A percentile compares a stretch with the other conserved stretches of the same genome.
Evolutionary conservation across 768 basidiomycete genomes (phyloP).

Genomic region (Scleroderma citrinum): DNA sequence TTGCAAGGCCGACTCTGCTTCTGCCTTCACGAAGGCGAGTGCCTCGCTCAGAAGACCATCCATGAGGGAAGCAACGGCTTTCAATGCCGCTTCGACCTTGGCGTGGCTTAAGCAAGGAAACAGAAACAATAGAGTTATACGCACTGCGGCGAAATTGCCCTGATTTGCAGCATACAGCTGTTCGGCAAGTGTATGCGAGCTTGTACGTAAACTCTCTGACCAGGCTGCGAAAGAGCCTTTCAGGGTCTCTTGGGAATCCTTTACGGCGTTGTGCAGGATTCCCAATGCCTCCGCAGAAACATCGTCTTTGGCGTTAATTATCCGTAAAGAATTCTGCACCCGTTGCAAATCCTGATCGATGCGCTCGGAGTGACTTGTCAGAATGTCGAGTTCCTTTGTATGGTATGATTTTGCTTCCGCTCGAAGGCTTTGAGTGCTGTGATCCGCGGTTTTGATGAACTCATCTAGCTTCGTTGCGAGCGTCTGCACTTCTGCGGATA

Average conservation of each 20-base stretch:
- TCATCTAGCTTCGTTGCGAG: slow-evolving; percentile 56
- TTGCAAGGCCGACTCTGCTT: slow-evolving; percentile 46
- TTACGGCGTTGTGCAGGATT: slow-evolving; percentile 42
- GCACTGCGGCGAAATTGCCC: slow-evolving; percentile 40
- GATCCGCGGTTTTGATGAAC: slow-evolving; percentile 52
- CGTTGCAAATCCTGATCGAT: slow-evolving; percentile 54
- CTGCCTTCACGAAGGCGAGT: slow-evolving; percentile 48
- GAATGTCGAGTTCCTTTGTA: slow-evolving; percentile 47
- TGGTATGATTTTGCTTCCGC: slow-evolving; percentile 53
- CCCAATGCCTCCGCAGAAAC: slow-evolving; percentile 48
- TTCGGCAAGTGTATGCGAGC: slow-evolving; percentile 42
- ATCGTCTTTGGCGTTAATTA: slow-evolving; percentile 52
- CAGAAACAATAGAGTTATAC: slow-evolving; percentile 10
- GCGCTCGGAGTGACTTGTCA: slow-evolving; percentile 44
- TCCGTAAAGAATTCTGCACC: slow-evolving; percentile 44
- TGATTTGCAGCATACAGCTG: slow-evolving; percentile 40
- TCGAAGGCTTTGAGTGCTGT: slow-evolving; percentile 49
- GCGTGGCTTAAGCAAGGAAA: slow-evolving; percentile 1
- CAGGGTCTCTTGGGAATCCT: slow-evolving; percentile 48
- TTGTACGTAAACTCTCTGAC: slow-evolving; percentile 46
- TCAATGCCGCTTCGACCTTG: slow-evolving; percentile 53
- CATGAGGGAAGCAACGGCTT: slow-evolving; percentile 51
- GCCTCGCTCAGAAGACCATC: slow-evolving; percentile 57
- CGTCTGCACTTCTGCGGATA: slow-evolving; percentile 46
- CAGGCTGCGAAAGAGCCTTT: slow-evolving; percentile 49